These are phyloP conservation scores for Adansonia gregorii DNA, from an alignment of 441 rosid genomes.

Conservation along the genomic window DNA sequence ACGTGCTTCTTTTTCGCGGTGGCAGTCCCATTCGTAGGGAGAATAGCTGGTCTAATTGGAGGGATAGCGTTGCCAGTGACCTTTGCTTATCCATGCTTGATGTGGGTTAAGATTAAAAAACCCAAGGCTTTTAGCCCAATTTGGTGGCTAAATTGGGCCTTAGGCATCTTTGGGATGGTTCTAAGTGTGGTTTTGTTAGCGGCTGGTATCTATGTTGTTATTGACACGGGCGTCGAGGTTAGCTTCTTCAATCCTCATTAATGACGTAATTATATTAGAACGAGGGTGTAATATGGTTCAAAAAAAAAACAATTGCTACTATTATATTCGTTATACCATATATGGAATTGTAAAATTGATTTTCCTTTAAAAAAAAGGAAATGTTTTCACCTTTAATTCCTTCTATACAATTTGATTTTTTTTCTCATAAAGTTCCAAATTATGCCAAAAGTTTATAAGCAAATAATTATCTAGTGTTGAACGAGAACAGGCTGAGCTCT, in stretches of 20 bases:
- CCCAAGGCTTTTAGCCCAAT: slow-evolving; percentile 47
- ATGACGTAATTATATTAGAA: not conserved
- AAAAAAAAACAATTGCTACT: not conserved
- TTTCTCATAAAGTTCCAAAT: too few relatives aligned
- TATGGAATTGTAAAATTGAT: not conserved
- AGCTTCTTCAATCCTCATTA: slow-evolving; percentile 66
- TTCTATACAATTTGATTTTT: not conserved
- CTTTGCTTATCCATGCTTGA: slow-evolving; percentile 73
- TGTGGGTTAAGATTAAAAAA: slow-evolving; percentile 76
- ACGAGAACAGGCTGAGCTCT: not conserved
- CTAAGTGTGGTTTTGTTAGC: slow-evolving; percentile 49
- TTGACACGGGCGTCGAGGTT: slow-evolving; percentile 51
- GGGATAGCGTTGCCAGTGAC: slow-evolving; percentile 75
- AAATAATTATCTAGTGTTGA: not conserved
- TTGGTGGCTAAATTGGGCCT: slow-evolving; percentile 71
- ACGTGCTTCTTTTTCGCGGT: slow-evolving; percentile 61
- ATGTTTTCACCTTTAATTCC: not conserved
- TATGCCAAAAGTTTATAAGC: not conserved
- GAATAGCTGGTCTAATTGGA: slow-evolving; percentile 73
- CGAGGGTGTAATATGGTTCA: not conserved
- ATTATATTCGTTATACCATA: not conserved
- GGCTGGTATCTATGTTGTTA: slow-evolving; percentile 54
- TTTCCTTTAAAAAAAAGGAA: not conserved
- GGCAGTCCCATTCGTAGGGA: slow-evolving; percentile 62
- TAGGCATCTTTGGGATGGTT: slow-evolving; percentile 59